These are phyloP conservation scores for Lactarius sanguifluus DNA, from an alignment of 768 basidiomycete species.

Conservation along the genomic window DNA sequence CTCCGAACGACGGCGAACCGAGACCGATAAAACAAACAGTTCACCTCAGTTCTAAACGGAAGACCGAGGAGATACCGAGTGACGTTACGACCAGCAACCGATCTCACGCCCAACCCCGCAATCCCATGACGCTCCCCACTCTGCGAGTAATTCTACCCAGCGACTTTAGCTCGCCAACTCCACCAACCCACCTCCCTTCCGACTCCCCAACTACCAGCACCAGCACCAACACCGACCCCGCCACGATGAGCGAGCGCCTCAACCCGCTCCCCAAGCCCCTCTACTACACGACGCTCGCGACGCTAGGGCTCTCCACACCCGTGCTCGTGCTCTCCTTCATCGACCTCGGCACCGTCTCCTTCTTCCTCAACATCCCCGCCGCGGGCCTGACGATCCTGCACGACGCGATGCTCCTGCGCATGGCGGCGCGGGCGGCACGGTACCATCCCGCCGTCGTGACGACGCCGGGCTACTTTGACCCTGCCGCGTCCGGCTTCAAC, in stretches of 20 bases:
- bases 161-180: not conserved
- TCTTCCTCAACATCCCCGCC: slow-evolving; percentile 9
- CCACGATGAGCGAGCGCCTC: slow-evolving; percentile 5
- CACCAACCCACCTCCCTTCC: too few species aligned
- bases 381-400: slow-evolving; percentile 13
- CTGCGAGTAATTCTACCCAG: not conserved
- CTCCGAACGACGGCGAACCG: not conserved
- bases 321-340: slow-evolving; percentile 8
- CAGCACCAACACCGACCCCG: not conserved
- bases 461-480: slow-evolving; percentile 5
- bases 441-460: not conserved
- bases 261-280: slow-evolving; percentile 7
- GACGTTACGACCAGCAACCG: not conserved
- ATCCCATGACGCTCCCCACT: not conserved
- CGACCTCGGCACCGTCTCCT: slow-evolving; percentile 19
- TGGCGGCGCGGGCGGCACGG: too few species aligned
- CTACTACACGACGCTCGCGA: slow-evolving; percentile 1
- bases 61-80: not conserved
- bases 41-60: not conserved
- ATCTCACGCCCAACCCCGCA: slow-evolving; percentile 1
- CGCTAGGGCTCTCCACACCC: slow-evolving; percentile 8
- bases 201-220: not conserved
- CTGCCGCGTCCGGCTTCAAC: slow-evolving; percentile 8
- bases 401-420: slow-evolving; percentile 12
- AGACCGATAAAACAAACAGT: not conserved